Evolutionary conservation across 768 basidiomycete genomes (phyloP), one percentile per base, ranked within the genome.

Genomic region (Leucogyrophana mollusca): DNA sequence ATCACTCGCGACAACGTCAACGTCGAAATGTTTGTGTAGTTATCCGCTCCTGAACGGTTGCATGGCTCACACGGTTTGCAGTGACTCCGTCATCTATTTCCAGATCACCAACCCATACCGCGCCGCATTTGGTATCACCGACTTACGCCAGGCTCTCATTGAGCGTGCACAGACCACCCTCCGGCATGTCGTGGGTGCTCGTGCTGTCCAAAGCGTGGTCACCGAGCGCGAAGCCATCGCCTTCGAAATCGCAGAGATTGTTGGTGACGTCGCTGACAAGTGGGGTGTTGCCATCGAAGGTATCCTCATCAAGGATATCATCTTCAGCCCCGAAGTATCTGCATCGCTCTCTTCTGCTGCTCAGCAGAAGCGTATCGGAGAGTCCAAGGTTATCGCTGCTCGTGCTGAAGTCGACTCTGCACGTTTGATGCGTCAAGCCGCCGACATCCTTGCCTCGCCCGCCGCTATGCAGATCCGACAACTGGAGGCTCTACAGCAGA

Each of bases 381-480:
- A 98, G 72, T 85, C 84, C 60, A 97, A 97, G 70, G 90, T 95
- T 63, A 95, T 96, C 57, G 91, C 92, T 43, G 94, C 93, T 1
- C 83, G 93, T 48, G 95, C 94, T 11, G 94, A 96, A 71, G 94
- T 97, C 54, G 94, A 96, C 65, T 76, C 93, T 27, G 93, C 94
- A 21, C 81, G 91, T 57, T 80, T 97, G 64, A 97, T 97, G 94
- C 80, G 94, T 50, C 92, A 95, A 66, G 94, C 94, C 10, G 94
- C 94, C 43, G 94, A 96, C 67, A 96, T 95, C 58, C 73, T 92
- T 58, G 91, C 93, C 17, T 90, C 85, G 9, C 93, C 93, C 8
- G 94, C 95, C 17, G 95, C 95, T 45, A 96, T 97, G 93, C 94
- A 96, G 68, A 97, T 97, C 64, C 78, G 95, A 49, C 95, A 97